phyloP scores from a whole-genome alignment of 108 stramenopile species.

The Pseudonitzschia multiseries region DNA sequence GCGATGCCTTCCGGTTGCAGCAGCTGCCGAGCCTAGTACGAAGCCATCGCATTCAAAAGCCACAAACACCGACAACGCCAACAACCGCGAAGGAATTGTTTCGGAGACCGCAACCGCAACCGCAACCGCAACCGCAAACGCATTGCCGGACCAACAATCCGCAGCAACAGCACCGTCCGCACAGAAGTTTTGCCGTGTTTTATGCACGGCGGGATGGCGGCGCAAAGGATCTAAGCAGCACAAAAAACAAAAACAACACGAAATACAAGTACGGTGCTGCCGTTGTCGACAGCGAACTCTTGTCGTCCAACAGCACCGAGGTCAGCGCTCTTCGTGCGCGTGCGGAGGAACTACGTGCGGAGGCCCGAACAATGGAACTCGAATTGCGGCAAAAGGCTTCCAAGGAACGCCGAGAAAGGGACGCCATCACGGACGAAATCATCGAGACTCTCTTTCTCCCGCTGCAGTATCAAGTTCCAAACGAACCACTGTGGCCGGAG shows the following conservation, averaged over 20 bases:
- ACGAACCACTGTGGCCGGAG: too few relatives aligned
- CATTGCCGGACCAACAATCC: background rate
- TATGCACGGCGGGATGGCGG: background rate
- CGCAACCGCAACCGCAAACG: too few relatives aligned
- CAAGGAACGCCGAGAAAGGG: conserved; percentile 28
- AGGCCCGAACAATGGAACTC: conserved; percentile 50
- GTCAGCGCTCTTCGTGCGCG: conserved; percentile 42
- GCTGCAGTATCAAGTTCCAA: background rate
- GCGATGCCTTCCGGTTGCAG: background rate
- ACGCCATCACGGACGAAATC: conserved; percentile 33
- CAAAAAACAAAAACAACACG: background rate
- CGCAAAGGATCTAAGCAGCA: background rate
- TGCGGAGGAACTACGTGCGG: conserved; percentile 46
- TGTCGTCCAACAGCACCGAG: conserved; percentile 13
- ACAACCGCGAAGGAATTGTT: background rate
- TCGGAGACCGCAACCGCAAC: background rate
- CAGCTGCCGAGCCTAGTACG: too few relatives aligned
- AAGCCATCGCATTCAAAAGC: background rate
- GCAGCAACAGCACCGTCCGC: background rate
- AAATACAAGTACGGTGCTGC: too few relatives aligned
- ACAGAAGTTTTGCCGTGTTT: background rate
- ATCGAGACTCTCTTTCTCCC: conserved; percentile 34
- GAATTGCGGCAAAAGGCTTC: conserved; percentile 27
- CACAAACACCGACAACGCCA: background rate
- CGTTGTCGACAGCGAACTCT: background rate